A percentile compares a stretch with the other conserved stretches of the same genome.
These are phyloP conservation scores for Clarireedia sp. DNA, from an alignment of 2,329 filamentous ascomycete genomes.

Conservation along the genomic window DNA sequence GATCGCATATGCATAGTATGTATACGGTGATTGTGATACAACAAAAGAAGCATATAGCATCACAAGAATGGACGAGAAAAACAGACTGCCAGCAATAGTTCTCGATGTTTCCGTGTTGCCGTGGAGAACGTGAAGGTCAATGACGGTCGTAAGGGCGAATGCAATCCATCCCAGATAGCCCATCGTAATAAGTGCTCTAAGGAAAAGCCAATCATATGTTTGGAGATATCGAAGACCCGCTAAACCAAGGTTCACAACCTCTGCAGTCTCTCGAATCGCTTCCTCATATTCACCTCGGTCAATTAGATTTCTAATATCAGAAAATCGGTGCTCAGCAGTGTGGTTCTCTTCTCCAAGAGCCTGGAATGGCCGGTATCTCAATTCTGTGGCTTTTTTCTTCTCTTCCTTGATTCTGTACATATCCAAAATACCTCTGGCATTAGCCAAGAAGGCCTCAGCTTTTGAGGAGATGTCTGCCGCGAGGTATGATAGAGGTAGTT, in stretches of 20 bases:
- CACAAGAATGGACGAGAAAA: conserved; percentile 71
- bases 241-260: conserved; percentile 68
- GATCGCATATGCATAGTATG: conserved; percentile 86
- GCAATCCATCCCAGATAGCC: conserved; percentile 96
- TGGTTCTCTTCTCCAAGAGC: conserved; percentile 61
- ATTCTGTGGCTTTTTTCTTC: conserved; percentile 64
- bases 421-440: conserved; percentile 80
- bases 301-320: conserved; percentile 61
- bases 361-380: conserved; percentile 70
- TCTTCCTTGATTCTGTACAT: conserved; percentile 95
- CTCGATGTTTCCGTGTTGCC: conserved; percentile 57
- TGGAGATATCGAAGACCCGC: conserved; percentile 87
- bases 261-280: conserved; percentile 70
- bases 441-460: conserved; percentile 74
- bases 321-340: conserved; percentile 58
- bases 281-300: conserved; percentile 57
- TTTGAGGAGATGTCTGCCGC: conserved; percentile 67
- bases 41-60: conserved; percentile 71
- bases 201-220: conserved; percentile 97
- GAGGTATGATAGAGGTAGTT: conserved; percentile 78
- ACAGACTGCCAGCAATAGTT: conserved; percentile 47
- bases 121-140: conserved; percentile 80
- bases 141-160: conserved; percentile 80
- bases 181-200: conserved; percentile 77
- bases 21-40: conserved; percentile 67